Conservation (phyloP, 352 stramenopile species). For the Blastocystis sp. region DNA sequence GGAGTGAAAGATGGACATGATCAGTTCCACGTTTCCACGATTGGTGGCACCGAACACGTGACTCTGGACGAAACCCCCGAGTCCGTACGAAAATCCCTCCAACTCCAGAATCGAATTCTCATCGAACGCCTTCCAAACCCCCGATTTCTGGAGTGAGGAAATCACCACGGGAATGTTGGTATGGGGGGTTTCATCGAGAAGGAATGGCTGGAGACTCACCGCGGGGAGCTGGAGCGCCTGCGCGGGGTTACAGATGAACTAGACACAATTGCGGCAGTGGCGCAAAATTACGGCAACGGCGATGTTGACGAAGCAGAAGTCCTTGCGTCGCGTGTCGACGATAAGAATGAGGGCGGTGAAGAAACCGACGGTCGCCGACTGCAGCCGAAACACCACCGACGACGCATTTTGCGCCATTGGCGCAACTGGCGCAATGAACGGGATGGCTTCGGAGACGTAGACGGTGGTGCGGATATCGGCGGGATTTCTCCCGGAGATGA, state of each 20-base stretch:
- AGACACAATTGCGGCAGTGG: not conserved
- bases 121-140: not conserved
- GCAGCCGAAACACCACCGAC: not conserved
- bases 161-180: conserved; percentile 3
- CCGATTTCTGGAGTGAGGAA: not conserved
- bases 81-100: not conserved
- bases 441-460: not conserved
- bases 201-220: not conserved
- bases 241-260: conserved; percentile 13
- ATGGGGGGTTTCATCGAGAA: not conserved
- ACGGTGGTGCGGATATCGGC: not conserved
- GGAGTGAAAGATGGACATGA: conserved; percentile 12
- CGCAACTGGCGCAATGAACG: not conserved
- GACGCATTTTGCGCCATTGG: not conserved
- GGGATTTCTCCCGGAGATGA: not conserved
- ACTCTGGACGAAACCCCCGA: not conserved
- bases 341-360: conserved; percentile 2
- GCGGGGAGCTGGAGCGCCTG: not conserved
- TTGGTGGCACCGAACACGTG: conserved; percentile 1
- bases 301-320: conserved; percentile 48
- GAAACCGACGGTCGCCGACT: conserved; percentile 21
- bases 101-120: not conserved
- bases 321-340: not conserved
- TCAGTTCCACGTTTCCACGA: conserved; percentile 12
- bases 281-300: not conserved